Conservation (phyloP, 148 eudicot genomes). For the Simmondsia chinensis region DNA sequence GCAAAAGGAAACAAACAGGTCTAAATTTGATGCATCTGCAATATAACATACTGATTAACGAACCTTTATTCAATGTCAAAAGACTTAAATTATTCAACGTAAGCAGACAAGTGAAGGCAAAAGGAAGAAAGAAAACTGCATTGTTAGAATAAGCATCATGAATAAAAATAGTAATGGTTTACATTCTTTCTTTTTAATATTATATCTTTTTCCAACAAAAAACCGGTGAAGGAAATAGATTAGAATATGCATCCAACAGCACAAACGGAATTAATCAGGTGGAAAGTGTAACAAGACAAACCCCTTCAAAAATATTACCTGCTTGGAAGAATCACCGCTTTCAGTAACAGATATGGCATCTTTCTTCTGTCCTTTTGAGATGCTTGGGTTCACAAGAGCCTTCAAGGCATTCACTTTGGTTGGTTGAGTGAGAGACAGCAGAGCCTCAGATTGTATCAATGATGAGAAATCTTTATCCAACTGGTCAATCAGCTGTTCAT, state of each 20-base stretch:
- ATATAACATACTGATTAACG: too few species aligned
- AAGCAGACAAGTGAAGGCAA: too few species aligned
- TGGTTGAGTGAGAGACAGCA: slow-evolving; percentile 66
- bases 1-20: slow-evolving; percentile 9
- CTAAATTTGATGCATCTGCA: neutral
- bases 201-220: too few species aligned
- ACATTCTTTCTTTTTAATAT: too few species aligned
- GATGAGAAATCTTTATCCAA: slow-evolving; percentile 78
- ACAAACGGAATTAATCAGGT: neutral
- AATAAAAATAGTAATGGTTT: too few species aligned
- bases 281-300: neutral
- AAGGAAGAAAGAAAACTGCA: too few species aligned
- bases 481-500: slow-evolving; percentile 50
- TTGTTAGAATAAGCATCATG: too few species aligned
- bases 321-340: slow-evolving; percentile 26
- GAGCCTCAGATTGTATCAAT: slow-evolving; percentile 56
- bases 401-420: slow-evolving; percentile 62
- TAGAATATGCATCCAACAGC: too few species aligned
- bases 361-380: slow-evolving; percentile 35
- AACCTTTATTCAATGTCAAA: too few species aligned
- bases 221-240: too few species aligned
- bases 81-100: too few species aligned
- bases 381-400: slow-evolving; percentile 52
- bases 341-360: slow-evolving; percentile 14
- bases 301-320: slow-evolving; percentile 20